Evolutionary conservation across 345 rosid species (phyloP), one percentile per base, ranked within the genome.

Genomic region (Schrenkiella parvula): DNA sequence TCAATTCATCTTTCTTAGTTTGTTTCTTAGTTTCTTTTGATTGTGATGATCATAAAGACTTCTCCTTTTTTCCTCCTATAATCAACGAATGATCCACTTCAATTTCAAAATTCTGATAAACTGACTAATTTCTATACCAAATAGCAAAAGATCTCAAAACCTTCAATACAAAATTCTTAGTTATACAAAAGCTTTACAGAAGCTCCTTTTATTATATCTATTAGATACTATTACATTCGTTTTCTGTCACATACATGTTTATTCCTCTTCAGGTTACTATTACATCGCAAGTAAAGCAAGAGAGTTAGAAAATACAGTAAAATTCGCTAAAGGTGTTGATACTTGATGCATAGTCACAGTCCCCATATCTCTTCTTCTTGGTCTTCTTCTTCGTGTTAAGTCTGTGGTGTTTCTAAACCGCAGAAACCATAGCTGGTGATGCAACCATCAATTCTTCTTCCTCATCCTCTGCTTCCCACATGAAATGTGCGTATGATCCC

Each of bases 401-500:
- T 60, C 12, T 50, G 41, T 17, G 2, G 58, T 7, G 55, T 29
- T 47, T 37, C 70, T 76, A 80, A 59, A 74, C 77, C 2, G 79
- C 78, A 17, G 79, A 79, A 68, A 74, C 86, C 87, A 82, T 47
- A 3, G 74, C 78, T 23, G 81, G 78, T 23, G 79, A 41, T 7
- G 56, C 54, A 17, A 11, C 66, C 64, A 42, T 19, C 13, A 5
- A 37, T 0, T 77, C 83, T 0, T 81, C 88, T 0, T 80, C 87
- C 0, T 82, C 93, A 3, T 84, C 93, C n/a, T 82, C 96, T 7
- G 89, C 77, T 53, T 88, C 95, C 98, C 98, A 93, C 95, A 93
- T 83, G 75, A 93, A 93, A 5, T 79, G 75, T 4, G 98, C 97
- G 51, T 90, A 93, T 0, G 98, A 84, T 70, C 90, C 96, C 80